Evolutionary conservation across 2,329 filamentous ascomycete genomes (phyloP).

Genomic region (Reticulascus tulasneorum): DNA sequence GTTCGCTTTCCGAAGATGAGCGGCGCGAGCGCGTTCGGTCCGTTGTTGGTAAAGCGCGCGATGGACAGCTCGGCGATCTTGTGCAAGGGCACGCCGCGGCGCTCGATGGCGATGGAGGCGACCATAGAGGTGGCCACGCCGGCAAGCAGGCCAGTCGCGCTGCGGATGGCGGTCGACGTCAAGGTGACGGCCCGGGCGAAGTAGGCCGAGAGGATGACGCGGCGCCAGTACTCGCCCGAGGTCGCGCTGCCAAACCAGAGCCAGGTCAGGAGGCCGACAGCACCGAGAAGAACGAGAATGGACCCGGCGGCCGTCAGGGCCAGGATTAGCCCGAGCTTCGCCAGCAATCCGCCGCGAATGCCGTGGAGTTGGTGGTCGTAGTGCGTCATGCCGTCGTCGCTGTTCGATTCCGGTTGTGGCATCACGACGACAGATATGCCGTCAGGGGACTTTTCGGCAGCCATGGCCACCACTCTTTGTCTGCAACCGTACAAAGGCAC

Average conservation of each 20-base stretch:
- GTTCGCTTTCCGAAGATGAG: not conserved
- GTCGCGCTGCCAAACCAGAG: slow-evolving; percentile 1
- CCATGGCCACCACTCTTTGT: no score
- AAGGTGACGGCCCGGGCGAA: not conserved
- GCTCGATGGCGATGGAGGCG: slow-evolving; percentile 2
- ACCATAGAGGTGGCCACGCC: slow-evolving; percentile 4
- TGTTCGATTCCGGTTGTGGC: no score
- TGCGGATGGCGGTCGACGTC: not conserved
- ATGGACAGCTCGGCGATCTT: not conserved
- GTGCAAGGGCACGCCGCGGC: not conserved
- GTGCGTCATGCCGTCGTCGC: no score
- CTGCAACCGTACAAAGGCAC: no score
- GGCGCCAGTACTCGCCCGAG: not conserved
- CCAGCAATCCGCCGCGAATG: no score
- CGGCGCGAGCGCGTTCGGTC: not conserved
- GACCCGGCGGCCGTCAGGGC: no score
- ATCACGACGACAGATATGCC: no score
- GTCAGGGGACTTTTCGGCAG: no score
- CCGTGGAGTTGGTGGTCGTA: no score
- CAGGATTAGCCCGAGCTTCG: no score
- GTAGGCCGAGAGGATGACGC: not conserved
- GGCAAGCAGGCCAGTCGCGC: not conserved
- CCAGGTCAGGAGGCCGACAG: not conserved
- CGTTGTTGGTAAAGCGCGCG: not conserved
- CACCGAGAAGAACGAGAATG: not conserved